Percentiles rank a stretch among this genome's conserved stretches.
phyloP scores from a whole-genome alignment of 2,329 filamentous ascomycete species.

The Cadophora sp. region DNA sequence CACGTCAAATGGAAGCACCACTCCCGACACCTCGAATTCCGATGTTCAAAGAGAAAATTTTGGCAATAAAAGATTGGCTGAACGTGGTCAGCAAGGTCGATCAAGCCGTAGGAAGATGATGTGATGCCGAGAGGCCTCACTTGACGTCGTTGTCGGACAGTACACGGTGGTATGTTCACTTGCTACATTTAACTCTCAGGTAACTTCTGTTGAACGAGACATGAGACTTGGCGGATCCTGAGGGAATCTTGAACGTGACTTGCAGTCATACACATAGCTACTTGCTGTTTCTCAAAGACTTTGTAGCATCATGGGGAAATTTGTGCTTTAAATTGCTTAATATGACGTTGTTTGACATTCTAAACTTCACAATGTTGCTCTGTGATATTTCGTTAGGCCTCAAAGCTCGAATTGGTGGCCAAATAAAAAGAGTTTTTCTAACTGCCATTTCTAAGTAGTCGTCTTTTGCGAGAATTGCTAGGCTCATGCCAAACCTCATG shows the following conservation, averaged over 20 bases:
- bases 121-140: background rate
- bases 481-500: background rate
- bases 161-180: background rate
- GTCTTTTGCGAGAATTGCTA: background rate
- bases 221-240: background rate
- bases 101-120: conserved; percentile 8
- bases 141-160: background rate
- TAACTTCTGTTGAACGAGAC: background rate
- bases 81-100: background rate
- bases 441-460: too few species aligned
- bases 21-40: background rate
- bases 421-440: too few species aligned
- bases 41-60: background rate
- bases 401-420: too few species aligned
- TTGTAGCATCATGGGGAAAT: background rate
- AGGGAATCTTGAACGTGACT: background rate
- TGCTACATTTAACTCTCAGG: background rate
- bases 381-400: too few species aligned
- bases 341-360: background rate
- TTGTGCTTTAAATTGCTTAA: background rate
- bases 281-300: background rate
- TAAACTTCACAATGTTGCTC: too few species aligned
- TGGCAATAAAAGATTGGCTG: conserved; percentile 5
- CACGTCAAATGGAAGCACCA: background rate
- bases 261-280: background rate